Conservation (phyloP, 1,139 yeast species). For the Yamadazyma membranifaciens region DNA sequence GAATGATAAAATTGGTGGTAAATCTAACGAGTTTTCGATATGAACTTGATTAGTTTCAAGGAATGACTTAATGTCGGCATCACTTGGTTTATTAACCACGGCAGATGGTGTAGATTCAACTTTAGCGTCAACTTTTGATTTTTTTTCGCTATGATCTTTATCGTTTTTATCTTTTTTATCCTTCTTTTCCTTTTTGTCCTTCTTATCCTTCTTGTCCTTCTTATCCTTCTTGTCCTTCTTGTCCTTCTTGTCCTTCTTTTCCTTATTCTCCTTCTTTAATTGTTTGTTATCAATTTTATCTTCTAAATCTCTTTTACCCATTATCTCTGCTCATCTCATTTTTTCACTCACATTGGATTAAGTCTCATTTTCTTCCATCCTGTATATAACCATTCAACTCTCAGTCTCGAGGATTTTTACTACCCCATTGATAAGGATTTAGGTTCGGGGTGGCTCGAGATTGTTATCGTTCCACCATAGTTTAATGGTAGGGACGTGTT, state of each 20-base stretch:
- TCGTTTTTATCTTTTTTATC: constrained; percentile 30
- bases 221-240: constrained; percentile 19
- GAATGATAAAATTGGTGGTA: constrained; percentile 74
- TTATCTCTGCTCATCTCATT: constrained; percentile 18
- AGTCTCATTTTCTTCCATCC: background rate
- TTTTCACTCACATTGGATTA: constrained; percentile 1
- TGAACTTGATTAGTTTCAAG: constrained; percentile 72
- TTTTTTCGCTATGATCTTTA: constrained; percentile 45
- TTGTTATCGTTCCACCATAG: too few species aligned
- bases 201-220: constrained; percentile 21
- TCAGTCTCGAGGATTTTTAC: constrained; percentile 1
- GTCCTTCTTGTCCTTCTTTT: constrained; percentile 39
- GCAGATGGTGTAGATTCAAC: constrained; percentile 44
- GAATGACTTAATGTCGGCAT: constrained; percentile 60
- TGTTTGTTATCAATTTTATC: constrained; percentile 24
- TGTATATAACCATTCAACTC: background rate
- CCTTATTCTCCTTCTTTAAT: constrained; percentile 43
- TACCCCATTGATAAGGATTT: background rate
- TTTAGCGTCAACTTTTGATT: constrained; percentile 43
- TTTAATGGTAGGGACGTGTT: too few species aligned
- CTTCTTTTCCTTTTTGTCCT: constrained; percentile 19
- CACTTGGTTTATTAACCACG: constrained; percentile 41
- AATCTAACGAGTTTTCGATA: constrained; percentile 59
- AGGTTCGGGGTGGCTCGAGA: too few species aligned
- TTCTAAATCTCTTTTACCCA: constrained; percentile 27